Percentiles rank a stretch among this genome's conserved stretches.
phyloP scores from a whole-genome alignment of 116 monocot genomes.

The Cymodocea nodosa region DNA sequence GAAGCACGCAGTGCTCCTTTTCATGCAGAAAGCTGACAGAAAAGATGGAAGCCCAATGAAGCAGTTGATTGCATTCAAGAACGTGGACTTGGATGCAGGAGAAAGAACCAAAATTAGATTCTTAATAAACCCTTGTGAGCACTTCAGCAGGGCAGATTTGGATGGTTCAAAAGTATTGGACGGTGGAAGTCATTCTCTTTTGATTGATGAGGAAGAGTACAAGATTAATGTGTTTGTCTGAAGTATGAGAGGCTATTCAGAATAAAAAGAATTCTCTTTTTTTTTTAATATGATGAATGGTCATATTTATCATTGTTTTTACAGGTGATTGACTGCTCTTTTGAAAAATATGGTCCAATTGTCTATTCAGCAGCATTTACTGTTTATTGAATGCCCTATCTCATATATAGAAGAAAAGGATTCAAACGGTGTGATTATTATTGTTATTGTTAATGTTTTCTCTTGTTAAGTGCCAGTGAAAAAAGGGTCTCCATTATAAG shows the following conservation, averaged over 20 bases:
- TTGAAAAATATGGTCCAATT: too few species aligned
- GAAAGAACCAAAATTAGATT: slow-evolving; percentile 38
- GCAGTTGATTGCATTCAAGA: slow-evolving; percentile 54
- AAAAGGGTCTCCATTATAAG: too few species aligned
- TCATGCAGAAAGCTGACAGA: slow-evolving; percentile 17
- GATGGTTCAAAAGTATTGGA: slow-evolving; percentile 65
- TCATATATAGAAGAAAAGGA: too few species aligned
- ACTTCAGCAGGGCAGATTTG: slow-evolving; percentile 26
- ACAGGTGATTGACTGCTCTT: too few species aligned
- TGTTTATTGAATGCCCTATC: too few species aligned
- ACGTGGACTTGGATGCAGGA: slow-evolving; percentile 35
- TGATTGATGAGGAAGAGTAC: slow-evolving; percentile 45
- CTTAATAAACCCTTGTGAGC: slow-evolving; percentile 45
- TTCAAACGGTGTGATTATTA: too few species aligned
- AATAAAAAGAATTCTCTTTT: too few species aligned
- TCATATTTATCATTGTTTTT: too few species aligned
- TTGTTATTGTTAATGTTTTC: too few species aligned
- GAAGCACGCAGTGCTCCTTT: slow-evolving; percentile 62
- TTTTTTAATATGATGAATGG: too few species aligned
- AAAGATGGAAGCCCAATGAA: slow-evolving; percentile 30
- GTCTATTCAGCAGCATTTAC: too few species aligned
- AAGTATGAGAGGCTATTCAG: neutral
- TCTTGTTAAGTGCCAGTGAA: too few species aligned
- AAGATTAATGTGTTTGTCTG: slow-evolving; percentile 31
- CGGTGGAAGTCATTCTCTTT: slow-evolving; percentile 50